Evolutionary conservation across 2,329 filamentous ascomycete genomes (phyloP).

Genomic region (Calcarisporium arbuscula): DNA sequence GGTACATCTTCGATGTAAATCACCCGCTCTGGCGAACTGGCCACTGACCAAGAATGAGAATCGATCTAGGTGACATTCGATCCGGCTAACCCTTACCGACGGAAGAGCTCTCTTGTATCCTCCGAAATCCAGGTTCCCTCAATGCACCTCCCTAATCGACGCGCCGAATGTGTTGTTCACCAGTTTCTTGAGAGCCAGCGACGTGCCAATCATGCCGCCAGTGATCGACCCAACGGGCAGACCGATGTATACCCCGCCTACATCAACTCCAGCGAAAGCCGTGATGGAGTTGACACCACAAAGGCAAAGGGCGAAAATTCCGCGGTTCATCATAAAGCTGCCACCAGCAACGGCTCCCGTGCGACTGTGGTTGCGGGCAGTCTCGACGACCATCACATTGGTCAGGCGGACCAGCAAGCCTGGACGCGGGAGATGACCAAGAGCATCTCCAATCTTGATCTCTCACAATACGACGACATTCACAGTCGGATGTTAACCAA

Average conservation of each 20-base stretch:
- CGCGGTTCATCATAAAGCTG: conserved; percentile 10
- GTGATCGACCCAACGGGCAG: conserved; percentile 1
- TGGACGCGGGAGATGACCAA: conserved; percentile 46
- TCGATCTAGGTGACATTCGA: conserved; percentile 59
- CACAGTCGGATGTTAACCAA: conserved; percentile 81
- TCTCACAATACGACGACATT: conserved; percentile 28
- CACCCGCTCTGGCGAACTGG: no score
- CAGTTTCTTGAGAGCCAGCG: conserved; percentile 56
- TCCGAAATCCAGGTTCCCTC: conserved; percentile 36
- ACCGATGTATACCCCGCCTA: conserved; percentile 23
- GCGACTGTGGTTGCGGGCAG: conserved; percentile 32
- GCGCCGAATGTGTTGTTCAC: conserved; percentile 58
- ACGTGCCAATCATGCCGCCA: conserved; percentile 21
- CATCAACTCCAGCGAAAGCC: conserved; percentile 12
- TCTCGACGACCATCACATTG: conserved; percentile 34
- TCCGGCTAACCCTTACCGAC: conserved; percentile 51
- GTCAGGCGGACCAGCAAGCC: conserved; percentile 50
- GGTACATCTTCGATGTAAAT: no score
- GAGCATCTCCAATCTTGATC: conserved; percentile 34
- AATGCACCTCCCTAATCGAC: conserved; percentile 18
- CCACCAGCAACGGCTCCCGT: conserved; percentile 18
- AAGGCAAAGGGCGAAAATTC: conserved; percentile 14
- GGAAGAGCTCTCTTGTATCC: conserved; percentile 59
- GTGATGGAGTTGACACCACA: conserved; percentile 10
- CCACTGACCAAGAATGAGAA: neutral